Conservation (phyloP, 768 basidiomycete species). For the Boletus tomentosulus region DNA sequence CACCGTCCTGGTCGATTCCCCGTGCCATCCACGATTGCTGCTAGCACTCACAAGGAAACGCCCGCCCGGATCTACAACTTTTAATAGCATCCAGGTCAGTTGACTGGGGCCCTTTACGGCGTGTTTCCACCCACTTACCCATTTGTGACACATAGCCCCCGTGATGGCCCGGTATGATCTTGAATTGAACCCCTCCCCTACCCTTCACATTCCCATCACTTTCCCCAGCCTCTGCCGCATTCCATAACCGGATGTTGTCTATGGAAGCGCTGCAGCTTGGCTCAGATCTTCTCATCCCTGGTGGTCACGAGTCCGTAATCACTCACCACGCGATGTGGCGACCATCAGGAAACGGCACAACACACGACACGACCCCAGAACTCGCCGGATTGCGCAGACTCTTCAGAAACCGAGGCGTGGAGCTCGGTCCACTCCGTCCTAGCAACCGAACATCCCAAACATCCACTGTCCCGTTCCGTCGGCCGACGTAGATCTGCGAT, state of each 20-base stretch:
- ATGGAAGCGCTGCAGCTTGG: slow-evolving; percentile 65
- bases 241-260: slow-evolving; percentile 94
- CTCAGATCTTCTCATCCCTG: slow-evolving; percentile 16
- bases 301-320: slow-evolving; percentile 10
- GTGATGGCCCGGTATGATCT: slow-evolving; percentile 94
- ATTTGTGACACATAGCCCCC: slow-evolving; percentile 92
- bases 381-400: slow-evolving; percentile 82
- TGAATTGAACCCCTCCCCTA: slow-evolving; percentile 78
- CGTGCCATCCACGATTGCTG: slow-evolving; percentile 92
- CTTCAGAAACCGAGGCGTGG: slow-evolving; percentile 74
- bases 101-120: slow-evolving; percentile 15
- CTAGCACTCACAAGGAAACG: slow-evolving; percentile 88
- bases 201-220: slow-evolving; percentile 56
- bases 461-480: slow-evolving; percentile 87
- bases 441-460: slow-evolving; percentile 91
- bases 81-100: slow-evolving; percentile 16
- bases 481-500: slow-evolving; percentile 82
- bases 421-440: slow-evolving; percentile 55
- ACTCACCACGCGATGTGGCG: slow-evolving; percentile 84
- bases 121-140: slow-evolving; percentile 54
- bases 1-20: slow-evolving; percentile 84
- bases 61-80: slow-evolving; percentile 83
- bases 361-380: slow-evolving; percentile 88
- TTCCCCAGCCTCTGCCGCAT: slow-evolving; percentile 74
- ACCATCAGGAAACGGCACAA: slow-evolving; percentile 90